Evolutionary conservation across 345 rosid species (phyloP).

Genomic region (Bruguiera sexangula): DNA sequence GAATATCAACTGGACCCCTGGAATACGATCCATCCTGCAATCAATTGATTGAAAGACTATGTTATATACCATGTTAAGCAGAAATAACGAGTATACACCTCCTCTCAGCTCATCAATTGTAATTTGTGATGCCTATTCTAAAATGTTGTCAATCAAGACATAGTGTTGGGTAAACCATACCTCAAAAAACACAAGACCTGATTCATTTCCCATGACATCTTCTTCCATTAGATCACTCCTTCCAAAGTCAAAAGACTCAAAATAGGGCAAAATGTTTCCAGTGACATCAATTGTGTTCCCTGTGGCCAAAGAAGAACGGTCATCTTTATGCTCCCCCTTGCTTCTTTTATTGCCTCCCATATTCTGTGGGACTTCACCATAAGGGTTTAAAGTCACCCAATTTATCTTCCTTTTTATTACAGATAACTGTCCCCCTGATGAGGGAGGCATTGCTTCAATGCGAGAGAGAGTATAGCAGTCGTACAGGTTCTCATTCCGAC

Average conservation of each 20-base stretch:
- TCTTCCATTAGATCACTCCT: slow-evolving; percentile 86
- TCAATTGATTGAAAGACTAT: slow-evolving; percentile 3
- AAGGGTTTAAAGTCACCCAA: slow-evolving; percentile 91
- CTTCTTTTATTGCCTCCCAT: slow-evolving; percentile 21
- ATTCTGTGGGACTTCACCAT: slow-evolving; percentile 50
- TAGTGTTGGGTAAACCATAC: slow-evolving; percentile 32
- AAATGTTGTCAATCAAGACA: not conserved
- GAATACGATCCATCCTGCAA: slow-evolving; percentile 90
- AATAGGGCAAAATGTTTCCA: slow-evolving; percentile 44
- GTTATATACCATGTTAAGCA: not conserved
- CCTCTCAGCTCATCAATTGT: not conserved
- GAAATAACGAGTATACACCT: not conserved
- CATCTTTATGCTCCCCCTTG: slow-evolving; percentile 20
- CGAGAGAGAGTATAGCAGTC: slow-evolving; percentile 73
- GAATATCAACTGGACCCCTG: slow-evolving; percentile 77
- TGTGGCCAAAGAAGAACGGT: slow-evolving; percentile 18
- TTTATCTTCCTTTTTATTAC: slow-evolving; percentile 64
- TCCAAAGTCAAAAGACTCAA: slow-evolving; percentile 59
- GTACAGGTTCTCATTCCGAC: slow-evolving; percentile 55
- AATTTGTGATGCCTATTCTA: not conserved
- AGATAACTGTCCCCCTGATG: slow-evolving; percentile 37
- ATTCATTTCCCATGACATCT: slow-evolving; percentile 69
- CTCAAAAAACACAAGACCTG: slow-evolving; percentile 87
- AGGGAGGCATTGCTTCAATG: slow-evolving; percentile 43
- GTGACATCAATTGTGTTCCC: slow-evolving; percentile 17